Evolutionary conservation across 2,329 filamentous ascomycete species (phyloP).

Genomic region (Colletotrichum tropicicola): DNA sequence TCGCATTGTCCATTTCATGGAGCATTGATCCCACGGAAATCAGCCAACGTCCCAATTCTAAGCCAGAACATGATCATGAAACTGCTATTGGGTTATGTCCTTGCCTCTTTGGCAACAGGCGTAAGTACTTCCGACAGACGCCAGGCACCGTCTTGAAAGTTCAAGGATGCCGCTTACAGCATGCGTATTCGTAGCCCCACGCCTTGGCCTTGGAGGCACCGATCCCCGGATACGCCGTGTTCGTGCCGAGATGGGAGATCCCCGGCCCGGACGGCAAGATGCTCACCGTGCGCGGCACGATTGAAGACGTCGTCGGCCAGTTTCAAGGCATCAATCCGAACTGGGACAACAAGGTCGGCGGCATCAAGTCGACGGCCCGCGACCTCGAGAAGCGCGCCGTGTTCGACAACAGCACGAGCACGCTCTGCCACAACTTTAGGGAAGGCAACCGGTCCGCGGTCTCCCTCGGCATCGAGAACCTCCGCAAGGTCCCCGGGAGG

Average conservation of each 20-base stretch:
- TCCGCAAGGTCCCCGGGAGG: neutral
- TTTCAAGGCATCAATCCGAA: neutral
- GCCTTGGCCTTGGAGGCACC: neutral
- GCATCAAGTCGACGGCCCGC: neutral
- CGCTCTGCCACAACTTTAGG: slow-evolving; percentile 13
- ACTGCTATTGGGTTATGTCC: neutral
- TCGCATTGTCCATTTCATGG: no score
- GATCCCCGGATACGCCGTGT: neutral
- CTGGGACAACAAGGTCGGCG: neutral
- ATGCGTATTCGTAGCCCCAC: neutral
- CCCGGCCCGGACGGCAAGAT: slow-evolving; percentile 1
- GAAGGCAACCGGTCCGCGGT: slow-evolving; percentile 11
- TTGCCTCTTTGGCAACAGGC: neutral
- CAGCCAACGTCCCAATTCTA: no score
- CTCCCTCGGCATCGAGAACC: neutral
- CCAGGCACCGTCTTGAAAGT: neutral
- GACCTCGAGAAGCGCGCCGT: neutral
- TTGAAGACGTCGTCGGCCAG: slow-evolving; percentile 2
- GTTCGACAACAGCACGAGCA: neutral
- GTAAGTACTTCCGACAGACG: neutral
- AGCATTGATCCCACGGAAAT: no score
- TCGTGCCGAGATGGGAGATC: slow-evolving; percentile 1
- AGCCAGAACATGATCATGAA: neutral
- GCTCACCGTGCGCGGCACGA: neutral
- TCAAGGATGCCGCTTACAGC: neutral